These are phyloP conservation scores for Glycine latifolia DNA, from an alignment of 306 rosid species.

Conservation along the genomic window DNA sequence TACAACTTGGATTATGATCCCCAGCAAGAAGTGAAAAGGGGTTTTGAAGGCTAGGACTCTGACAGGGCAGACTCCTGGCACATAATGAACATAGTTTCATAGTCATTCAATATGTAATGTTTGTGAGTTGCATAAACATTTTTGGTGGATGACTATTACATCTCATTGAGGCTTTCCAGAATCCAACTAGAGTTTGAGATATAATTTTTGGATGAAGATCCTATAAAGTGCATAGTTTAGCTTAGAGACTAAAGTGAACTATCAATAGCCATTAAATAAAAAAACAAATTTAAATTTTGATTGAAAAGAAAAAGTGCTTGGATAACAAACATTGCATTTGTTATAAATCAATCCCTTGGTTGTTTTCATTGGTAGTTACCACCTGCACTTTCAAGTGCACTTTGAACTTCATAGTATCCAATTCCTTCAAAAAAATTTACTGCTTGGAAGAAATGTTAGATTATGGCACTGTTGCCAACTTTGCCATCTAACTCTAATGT, in stretches of 20 bases:
- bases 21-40: background rate
- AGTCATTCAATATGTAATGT: background rate
- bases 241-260: background rate
- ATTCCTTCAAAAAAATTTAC: background rate
- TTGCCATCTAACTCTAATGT: background rate
- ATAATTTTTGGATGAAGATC: background rate
- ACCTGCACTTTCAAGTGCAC: background rate
- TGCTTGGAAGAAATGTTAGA: no score
- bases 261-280: background rate
- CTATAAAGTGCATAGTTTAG: background rate
- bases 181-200: background rate
- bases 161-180: conserved; percentile 29
- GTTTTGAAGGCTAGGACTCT: background rate
- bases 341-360: background rate
- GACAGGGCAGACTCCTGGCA: background rate
- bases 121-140: conserved; percentile 7
- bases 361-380: background rate
- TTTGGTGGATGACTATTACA: conserved; percentile 38
- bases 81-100: background rate
- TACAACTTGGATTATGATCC: conserved; percentile 23
- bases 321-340: background rate
- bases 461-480: background rate
- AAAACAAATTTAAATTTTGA: conserved; percentile 6
- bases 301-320: background rate
- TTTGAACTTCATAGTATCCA: background rate